Percentiles rank a stretch among this genome's conserved stretches.
These are phyloP conservation scores for Spinacia oleracea DNA, from an alignment of 179 eudicot genomes.

Conservation along the genomic window DNA sequence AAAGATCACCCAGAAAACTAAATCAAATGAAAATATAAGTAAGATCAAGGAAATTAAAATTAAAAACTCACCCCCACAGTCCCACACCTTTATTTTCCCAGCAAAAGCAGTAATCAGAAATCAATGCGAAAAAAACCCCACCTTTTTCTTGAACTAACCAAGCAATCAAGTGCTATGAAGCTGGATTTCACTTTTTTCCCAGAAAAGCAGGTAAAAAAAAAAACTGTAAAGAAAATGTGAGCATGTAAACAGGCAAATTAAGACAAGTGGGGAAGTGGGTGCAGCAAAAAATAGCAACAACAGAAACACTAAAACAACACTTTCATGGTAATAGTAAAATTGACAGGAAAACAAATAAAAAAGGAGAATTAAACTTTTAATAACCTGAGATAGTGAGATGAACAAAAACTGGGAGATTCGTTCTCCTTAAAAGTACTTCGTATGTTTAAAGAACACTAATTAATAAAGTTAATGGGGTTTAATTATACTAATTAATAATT, in stretches of 20 bases:
- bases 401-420: background rate
- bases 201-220: conserved; percentile 6
- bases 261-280: conserved; percentile 20
- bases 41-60: conserved; percentile 17
- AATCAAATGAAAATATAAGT: conserved; percentile 23
- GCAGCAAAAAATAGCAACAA: conserved; percentile 19
- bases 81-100: background rate
- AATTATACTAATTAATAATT: background rate
- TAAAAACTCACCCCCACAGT: background rate
- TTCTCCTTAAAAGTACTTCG: background rate
- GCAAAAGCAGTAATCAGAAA: conserved; percentile 24
- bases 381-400: background rate
- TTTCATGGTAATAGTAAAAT: background rate
- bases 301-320: conserved; percentile 17
- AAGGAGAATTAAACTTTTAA: background rate
- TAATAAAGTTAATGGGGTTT: background rate
- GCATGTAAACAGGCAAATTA: conserved; percentile 5
- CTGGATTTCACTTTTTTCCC: conserved; percentile 14
- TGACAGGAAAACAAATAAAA: background rate
- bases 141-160: conserved; percentile 23
- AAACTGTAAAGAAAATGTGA: conserved; percentile 24
- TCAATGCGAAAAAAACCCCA: conserved; percentile 17
- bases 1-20: conserved; percentile 13
- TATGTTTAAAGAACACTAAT: background rate
- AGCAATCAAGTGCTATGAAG: conserved; percentile 20